These are phyloP conservation scores for Recurvomyces mirabilis DNA, from an alignment of 495 filamentous ascomycete genomes.

Conservation along the genomic window DNA sequence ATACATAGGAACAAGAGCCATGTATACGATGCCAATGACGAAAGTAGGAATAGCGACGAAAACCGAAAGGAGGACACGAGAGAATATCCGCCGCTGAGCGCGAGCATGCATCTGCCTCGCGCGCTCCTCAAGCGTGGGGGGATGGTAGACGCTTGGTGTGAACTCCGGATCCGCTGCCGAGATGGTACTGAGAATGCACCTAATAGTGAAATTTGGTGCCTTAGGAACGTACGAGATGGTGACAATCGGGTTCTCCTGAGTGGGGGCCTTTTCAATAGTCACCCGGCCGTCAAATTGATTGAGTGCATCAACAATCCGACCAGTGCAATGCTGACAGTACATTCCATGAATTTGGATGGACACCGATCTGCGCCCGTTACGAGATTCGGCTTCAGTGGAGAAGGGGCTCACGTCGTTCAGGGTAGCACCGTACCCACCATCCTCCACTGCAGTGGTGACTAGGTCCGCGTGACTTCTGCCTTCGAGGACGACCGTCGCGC, in stretches of 20 bases:
- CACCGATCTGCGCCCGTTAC: conserved; percentile 40
- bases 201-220: conserved; percentile 61
- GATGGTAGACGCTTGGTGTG: conserved; percentile 58
- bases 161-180: conserved; percentile 54
- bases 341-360: conserved; percentile 66
- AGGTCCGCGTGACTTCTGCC: conserved; percentile 41
- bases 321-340: conserved; percentile 77
- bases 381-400: conserved; percentile 12
- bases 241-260: conserved; percentile 51
- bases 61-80: conserved; percentile 58
- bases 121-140: conserved; percentile 76
- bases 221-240: conserved; percentile 59
- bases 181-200: conserved; percentile 58
- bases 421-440: conserved; percentile 64
- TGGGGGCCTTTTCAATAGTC: conserved; percentile 39
- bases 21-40: conserved; percentile 81
- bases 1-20: conserved; percentile 58
- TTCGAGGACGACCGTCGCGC: conserved; percentile 26
- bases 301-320: conserved; percentile 46
- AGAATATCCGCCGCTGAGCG: conserved; percentile 25
- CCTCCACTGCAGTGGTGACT: conserved; percentile 61
- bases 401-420: conserved; percentile 40
- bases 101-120: conserved; percentile 46
- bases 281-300: conserved; percentile 36
- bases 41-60: conserved; percentile 77